A percentile compares a stretch with the other conserved stretches of the same genome.
phyloP scores from a whole-genome alignment of 345 rosid genomes.

The Noccaea caerulescens region DNA sequence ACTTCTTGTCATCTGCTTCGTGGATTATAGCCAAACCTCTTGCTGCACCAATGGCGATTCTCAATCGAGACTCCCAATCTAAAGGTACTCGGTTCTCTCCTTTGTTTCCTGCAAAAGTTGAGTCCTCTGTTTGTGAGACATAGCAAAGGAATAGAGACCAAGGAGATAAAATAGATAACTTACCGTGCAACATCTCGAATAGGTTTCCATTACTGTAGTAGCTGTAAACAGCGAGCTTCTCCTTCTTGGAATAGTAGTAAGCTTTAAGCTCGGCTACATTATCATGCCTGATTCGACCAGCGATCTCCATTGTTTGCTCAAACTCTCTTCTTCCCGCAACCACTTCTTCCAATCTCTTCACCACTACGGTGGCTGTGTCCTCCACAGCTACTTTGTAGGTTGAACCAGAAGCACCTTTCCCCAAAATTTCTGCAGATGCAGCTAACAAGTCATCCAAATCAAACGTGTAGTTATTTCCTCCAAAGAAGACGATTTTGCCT shows the following conservation, averaged over 20 bases:
- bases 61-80: conserved; percentile 71
- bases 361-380: conserved; percentile 66
- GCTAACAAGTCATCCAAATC: conserved; percentile 78
- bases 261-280: conserved; percentile 54
- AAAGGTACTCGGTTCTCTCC: conserved; percentile 43
- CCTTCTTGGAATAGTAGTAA: conserved; percentile 38
- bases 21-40: conserved; percentile 62
- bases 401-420: conserved; percentile 64
- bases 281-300: conserved; percentile 55
- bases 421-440: conserved; percentile 82
- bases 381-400: conserved; percentile 74
- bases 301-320: conserved; percentile 72
- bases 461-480: conserved; percentile 55
- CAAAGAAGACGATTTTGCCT: conserved; percentile 66
- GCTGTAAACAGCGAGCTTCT: conserved; percentile 60
- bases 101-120: conserved; percentile 43
- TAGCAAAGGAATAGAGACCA: background rate
- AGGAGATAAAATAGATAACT: background rate
- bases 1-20: conserved; percentile 42
- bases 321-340: conserved; percentile 67
- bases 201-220: conserved; percentile 64
- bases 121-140: background rate
- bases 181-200: conserved; percentile 62
- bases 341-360: conserved; percentile 74
- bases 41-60: conserved; percentile 62